Evolutionary conservation across 2,329 filamentous ascomycete species (phyloP).

Genomic region (Aspergillus carbonarius): DNA sequence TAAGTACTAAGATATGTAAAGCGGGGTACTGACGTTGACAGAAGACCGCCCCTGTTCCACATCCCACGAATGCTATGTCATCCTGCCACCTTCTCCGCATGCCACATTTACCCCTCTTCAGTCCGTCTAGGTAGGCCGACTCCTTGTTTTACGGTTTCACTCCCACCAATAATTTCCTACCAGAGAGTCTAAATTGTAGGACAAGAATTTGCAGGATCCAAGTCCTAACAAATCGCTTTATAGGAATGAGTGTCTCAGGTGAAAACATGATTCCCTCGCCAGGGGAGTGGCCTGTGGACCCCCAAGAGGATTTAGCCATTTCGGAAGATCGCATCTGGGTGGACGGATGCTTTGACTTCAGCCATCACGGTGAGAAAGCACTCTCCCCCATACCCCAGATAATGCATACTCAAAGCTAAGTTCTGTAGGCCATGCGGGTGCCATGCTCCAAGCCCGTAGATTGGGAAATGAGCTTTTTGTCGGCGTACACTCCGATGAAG

Average conservation of each 20-base stretch:
- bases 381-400: background rate
- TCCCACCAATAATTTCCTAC: background rate
- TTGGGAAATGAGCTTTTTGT: constrained; percentile 85
- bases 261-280: constrained; percentile 48
- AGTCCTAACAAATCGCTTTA: background rate
- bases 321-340: constrained; percentile 84
- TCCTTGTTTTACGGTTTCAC: background rate
- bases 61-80: background rate
- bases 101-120: background rate
- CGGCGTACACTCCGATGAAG: constrained; percentile 92
- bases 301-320: constrained; percentile 59
- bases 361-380: constrained; percentile 73
- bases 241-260: constrained; percentile 17
- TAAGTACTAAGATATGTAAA: background rate
- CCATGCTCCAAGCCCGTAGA: constrained; percentile 92
- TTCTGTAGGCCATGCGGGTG: constrained; percentile 79
- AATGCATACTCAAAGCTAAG: constrained; percentile 6
- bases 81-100: background rate
- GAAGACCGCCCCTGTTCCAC: background rate
- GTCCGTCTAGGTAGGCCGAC: background rate
- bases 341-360: constrained; percentile 98
- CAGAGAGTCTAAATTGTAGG: background rate
- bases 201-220: background rate
- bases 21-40: background rate
- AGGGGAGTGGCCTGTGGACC: constrained; percentile 64